phyloP scores from a whole-genome alignment of 441 rosid genomes.

The Breynia disticha region DNA sequence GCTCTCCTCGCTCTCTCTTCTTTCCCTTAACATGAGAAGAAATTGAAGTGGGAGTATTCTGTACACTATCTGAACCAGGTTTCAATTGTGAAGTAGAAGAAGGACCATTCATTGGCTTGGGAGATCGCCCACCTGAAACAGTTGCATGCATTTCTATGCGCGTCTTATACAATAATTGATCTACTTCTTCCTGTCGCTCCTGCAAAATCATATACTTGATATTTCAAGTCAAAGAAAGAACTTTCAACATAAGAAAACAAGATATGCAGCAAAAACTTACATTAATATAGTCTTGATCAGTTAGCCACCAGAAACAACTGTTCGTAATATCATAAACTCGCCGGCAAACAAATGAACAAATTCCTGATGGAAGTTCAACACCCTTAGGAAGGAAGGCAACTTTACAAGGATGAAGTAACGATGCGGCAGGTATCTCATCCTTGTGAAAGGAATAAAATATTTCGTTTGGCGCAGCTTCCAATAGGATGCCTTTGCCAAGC shows the following conservation, averaged over 20 bases:
- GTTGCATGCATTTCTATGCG: slow-evolving; percentile 72
- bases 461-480: slow-evolving; percentile 93
- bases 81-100: slow-evolving; percentile 62
- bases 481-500: slow-evolving; percentile 76
- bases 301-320: slow-evolving; percentile 86
- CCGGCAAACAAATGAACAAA: slow-evolving; percentile 77
- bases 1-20: slow-evolving; percentile 89
- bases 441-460: slow-evolving; percentile 83
- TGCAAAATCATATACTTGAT: slow-evolving; percentile 15
- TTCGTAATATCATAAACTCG: slow-evolving; percentile 71
- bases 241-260: too few relatives aligned
- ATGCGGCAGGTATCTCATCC: slow-evolving; percentile 84
- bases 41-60: slow-evolving; percentile 44
- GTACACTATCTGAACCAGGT: slow-evolving; percentile 50
- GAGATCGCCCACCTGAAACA: slow-evolving; percentile 77
- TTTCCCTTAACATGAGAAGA: slow-evolving; percentile 77
- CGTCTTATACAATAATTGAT: slow-evolving; percentile 57
- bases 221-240: background rate
- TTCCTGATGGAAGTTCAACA: slow-evolving; percentile 64
- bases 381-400: slow-evolving; percentile 78
- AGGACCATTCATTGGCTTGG: slow-evolving; percentile 75
- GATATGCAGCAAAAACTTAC: slow-evolving; percentile 42
- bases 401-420: slow-evolving; percentile 86
- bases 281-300: slow-evolving; percentile 78
- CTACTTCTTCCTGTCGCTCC: slow-evolving; percentile 86